Evolutionary conservation across 306 rosid species (phyloP), one percentile per base, ranked within the genome.

Genomic region (Begonia masoniana): DNA sequence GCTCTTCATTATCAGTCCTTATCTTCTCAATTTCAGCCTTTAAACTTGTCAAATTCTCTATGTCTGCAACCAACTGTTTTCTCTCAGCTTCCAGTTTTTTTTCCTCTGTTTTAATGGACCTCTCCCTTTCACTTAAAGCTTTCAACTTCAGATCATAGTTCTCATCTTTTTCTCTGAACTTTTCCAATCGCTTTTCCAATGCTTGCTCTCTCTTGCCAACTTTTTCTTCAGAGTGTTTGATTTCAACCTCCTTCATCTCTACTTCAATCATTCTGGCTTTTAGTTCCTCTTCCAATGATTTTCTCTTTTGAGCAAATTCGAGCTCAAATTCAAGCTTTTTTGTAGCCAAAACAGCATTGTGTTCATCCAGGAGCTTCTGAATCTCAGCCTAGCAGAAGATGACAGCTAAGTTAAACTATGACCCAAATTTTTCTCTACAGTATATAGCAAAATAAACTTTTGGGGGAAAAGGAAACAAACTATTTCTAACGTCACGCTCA

Each of bases 121-220:
- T 81, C 60, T 86, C 99, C 67, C 66, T 79, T 75, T 83, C 94
- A 74, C 77, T 86, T 68, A 83, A 54, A 41, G 74, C 76, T 74
- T 81, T 91, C 54, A 81, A 56, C 68, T 83, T 91, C 15, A 70
- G 47, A 60, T 91, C 99, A 70, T 73, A 66, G 55, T 83, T 88
- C 55, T 69, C 81, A 78, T 91, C 99, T 81, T 86, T 91, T 74
- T 86, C 96, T 80, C 81, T 77, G 53, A 86, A 72, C 68, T 91
- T 91, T 60, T 86, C 99, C 46, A 65, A 62, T 76, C 68, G 86
- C 78, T 81, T 91, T 65, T 74, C 99, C 69, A 91, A 58, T 15
- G 88, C 92, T 62, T 78, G 88, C 68, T 91, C 99, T 59, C 82
- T 76, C 58, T 86, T 91, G 10, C 73, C 76, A 61, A 91, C 57